These are phyloP conservation scores for Barnettozyma sp. DNA, from an alignment of 805 yeast species.

Conservation along the genomic window DNA sequence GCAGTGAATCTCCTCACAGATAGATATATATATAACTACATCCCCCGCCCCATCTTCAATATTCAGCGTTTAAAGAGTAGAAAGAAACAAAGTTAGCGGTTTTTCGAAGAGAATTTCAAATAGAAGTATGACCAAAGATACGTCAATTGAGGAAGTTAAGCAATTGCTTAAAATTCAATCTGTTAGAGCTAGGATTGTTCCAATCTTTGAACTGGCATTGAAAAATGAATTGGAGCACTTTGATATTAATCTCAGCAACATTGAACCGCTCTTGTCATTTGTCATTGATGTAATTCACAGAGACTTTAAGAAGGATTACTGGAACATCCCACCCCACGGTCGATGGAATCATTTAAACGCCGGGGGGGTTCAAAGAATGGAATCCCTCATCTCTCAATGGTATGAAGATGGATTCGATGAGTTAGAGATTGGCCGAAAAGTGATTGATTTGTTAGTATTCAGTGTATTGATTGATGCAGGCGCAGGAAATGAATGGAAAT, in stretches of 20 bases:
- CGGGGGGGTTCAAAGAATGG: slow-evolving; percentile 40
- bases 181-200: slow-evolving; percentile 45
- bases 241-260: slow-evolving; percentile 36
- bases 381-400: slow-evolving; percentile 36
- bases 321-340: slow-evolving; percentile 56
- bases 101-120: no score
- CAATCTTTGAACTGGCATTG: slow-evolving; percentile 36
- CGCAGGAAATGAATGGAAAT: slow-evolving; percentile 56
- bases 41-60: not conserved
- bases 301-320: slow-evolving; percentile 38
- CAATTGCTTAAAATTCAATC: slow-evolving; percentile 46
- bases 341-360: slow-evolving; percentile 61
- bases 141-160: slow-evolving; percentile 7
- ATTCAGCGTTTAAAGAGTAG: no score
- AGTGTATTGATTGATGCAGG: slow-evolving; percentile 64
- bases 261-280: slow-evolving; percentile 38
- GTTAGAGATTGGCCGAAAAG: slow-evolving; percentile 43
- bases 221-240: slow-evolving; percentile 34
- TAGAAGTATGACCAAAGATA: no score
- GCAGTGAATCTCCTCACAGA: no score
- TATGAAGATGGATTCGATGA: slow-evolving; percentile 26
- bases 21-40: no score
- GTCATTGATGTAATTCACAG: slow-evolving; percentile 35
- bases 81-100: no score
- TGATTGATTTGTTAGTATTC: slow-evolving; percentile 52